Percentiles rank a stretch among this genome's conserved stretches.
Evolutionary conservation across 2,329 filamentous ascomycete species (phyloP).

Genomic region (Aschersonia sp.): DNA sequence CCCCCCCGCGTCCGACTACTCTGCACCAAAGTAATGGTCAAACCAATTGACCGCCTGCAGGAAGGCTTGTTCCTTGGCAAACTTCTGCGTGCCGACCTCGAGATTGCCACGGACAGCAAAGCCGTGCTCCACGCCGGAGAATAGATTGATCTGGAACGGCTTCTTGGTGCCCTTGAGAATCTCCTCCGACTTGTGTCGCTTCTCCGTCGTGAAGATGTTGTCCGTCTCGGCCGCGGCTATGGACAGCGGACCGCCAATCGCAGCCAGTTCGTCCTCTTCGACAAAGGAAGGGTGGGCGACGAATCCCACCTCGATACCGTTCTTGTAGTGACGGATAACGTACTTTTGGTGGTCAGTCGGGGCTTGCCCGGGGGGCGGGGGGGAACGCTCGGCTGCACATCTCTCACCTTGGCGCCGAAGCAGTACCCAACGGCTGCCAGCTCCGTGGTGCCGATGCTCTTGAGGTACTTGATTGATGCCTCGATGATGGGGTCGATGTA

Average conservation of each 20-base stretch:
- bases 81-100: constrained; percentile 36
- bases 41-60: constrained; percentile 66
- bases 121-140: constrained; percentile 54
- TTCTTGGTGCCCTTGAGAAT: constrained; percentile 36
- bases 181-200: constrained; percentile 42
- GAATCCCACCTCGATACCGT: constrained; percentile 42
- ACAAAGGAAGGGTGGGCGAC: constrained; percentile 52
- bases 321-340: constrained; percentile 49
- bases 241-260: constrained; percentile 39
- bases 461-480: constrained; percentile 37
- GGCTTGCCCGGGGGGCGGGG: background rate
- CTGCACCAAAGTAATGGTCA: constrained; percentile 24
- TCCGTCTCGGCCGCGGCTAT: constrained; percentile 53
- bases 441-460: constrained; percentile 31
- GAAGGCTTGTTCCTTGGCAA: constrained; percentile 68
- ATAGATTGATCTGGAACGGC: constrained; percentile 57
- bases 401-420: constrained; percentile 43
- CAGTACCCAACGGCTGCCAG: constrained; percentile 49
- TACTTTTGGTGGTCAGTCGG: constrained; percentile 29
- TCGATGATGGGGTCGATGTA: constrained; percentile 18
- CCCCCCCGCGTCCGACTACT: background rate
- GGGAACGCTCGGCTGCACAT: background rate
- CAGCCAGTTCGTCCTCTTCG: constrained; percentile 41
- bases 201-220: constrained; percentile 38
- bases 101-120: constrained; percentile 57